Evolutionary conservation across 2,329 filamentous ascomycete genomes (phyloP), one percentile per base, ranked within the genome.

Genomic region (Nannizziopsis barbatae): DNA sequence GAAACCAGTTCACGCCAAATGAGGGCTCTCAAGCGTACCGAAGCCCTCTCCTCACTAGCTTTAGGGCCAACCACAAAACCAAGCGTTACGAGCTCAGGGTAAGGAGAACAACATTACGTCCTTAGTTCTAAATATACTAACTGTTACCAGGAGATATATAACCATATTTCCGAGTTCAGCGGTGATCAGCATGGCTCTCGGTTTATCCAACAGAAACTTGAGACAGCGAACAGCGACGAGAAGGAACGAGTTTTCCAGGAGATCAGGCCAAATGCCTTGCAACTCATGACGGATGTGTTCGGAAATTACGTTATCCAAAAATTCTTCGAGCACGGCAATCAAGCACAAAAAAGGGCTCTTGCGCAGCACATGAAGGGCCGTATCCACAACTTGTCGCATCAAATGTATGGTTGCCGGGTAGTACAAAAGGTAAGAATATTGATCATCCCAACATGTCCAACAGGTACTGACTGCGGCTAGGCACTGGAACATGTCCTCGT

Each of bases 231-330:
- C 62, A 95, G 88, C 59, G 92, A 96, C 52, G 90, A 95, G 61
- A 96, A 95, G 67, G 86, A 94, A 30, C 81, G 82, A 49, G 78
- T 96, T 0, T 96, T 95, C 71, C 74, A 76, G 0, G 92, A 96
- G 65, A 87, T 98, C 40, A 77, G 85, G 57, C 78, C 81, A 0
- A 92, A 98, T 56, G 80, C 84, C 1, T 67, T 94, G 27, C 87
- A 90, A 60, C 71, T 98, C 42, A 95, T 95, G 87, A 90, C 83
- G 40, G 92, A 96, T 63, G 83, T 96, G 0, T 98, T 95, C 61
- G 92, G 92, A 47, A 98, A 98, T 65, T 98, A 96, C 61, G 92
- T 98, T 32, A 89, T 96, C 35, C 92, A 98, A 61, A 96, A 95
- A 64, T 82, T 96, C 62, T 95, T 96, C 53, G 90, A 96, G 63